phyloP scores from a whole-genome alignment of 768 basidiomycete genomes.

The Guyanaporus albipodus region DNA sequence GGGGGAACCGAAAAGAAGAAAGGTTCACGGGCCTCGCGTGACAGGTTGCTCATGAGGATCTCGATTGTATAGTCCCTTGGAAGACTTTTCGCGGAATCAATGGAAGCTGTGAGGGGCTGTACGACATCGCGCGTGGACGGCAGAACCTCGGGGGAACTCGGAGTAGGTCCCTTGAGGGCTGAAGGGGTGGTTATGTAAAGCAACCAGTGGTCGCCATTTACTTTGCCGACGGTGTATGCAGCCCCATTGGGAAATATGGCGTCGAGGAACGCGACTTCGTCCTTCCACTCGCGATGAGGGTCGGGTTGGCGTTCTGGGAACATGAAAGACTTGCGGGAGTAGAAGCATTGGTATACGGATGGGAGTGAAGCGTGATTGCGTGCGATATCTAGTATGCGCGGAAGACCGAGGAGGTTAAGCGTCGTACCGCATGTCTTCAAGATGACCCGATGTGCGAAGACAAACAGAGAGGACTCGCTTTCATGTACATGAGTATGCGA shows the following conservation, averaged over 20 bases:
- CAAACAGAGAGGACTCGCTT: slow-evolving; percentile 97
- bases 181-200: slow-evolving; percentile 81
- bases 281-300: slow-evolving; percentile 90
- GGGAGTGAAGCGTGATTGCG: slow-evolving; percentile 58
- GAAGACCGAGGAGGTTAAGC: slow-evolving; percentile 91
- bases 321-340: slow-evolving; percentile 98
- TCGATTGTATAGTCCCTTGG: slow-evolving; percentile 92
- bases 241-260: slow-evolving; percentile 83
- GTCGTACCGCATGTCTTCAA: slow-evolving; percentile 99
- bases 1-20: slow-evolving; percentile 59
- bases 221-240: slow-evolving; percentile 95
- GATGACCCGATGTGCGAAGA: slow-evolving; percentile 92
- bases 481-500: slow-evolving; percentile 10
- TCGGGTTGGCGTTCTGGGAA: slow-evolving; percentile 94
- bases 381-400: slow-evolving; percentile 93
- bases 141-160: slow-evolving; percentile 15
- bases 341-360: slow-evolving; percentile 88
- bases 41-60: slow-evolving; percentile 94
- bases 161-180: slow-evolving; percentile 26
- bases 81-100: slow-evolving; percentile 11
- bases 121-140: slow-evolving; percentile 11
- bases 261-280: slow-evolving; percentile 91
- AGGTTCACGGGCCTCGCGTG: slow-evolving; percentile 64
- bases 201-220: slow-evolving; percentile 98
- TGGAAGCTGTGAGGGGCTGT: slow-evolving; percentile 5